Conservation (phyloP, 352 stramenopile genomes). For the Pythium plurisporium region DNA sequence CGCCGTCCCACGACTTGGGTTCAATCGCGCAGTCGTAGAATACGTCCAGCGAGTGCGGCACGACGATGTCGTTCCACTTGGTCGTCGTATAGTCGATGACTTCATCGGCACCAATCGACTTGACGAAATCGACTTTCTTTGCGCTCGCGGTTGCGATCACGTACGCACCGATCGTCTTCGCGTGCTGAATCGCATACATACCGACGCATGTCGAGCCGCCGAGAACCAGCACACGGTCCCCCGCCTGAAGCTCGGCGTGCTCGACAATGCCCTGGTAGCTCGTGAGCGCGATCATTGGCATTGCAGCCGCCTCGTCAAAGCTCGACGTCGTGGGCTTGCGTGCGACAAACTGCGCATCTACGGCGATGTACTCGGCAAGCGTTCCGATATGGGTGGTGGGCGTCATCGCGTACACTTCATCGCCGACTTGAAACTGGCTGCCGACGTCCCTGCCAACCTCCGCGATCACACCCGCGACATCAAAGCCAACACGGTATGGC, state of each 20-base stretch:
- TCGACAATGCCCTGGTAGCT: slow-evolving; percentile 32
- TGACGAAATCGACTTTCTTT: slow-evolving; percentile 32
- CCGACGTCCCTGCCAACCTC: slow-evolving; percentile 5
- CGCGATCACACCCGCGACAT: slow-evolving; percentile 5
- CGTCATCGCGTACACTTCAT: slow-evolving; percentile 19
- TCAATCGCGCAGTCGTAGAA: slow-evolving; percentile 26
- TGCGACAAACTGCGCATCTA: slow-evolving; percentile 24
- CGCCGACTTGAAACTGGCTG: slow-evolving; percentile 5
- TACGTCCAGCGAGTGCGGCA: slow-evolving; percentile 11
- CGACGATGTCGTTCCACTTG: slow-evolving; percentile 18
- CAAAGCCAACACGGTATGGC: slow-evolving; percentile 6
- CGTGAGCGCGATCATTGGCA: slow-evolving; percentile 25
- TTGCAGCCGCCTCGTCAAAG: slow-evolving; percentile 32
- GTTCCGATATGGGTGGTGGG: not conserved
- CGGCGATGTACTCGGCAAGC: slow-evolving; percentile 39
- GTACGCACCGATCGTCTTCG: slow-evolving; percentile 22
- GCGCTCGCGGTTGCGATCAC: slow-evolving; percentile 31
- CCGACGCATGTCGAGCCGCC: slow-evolving; percentile 16
- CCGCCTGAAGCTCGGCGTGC: slow-evolving; percentile 14
- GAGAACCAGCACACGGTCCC: slow-evolving; percentile 4
- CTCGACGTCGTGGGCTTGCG: slow-evolving; percentile 35
- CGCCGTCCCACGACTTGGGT: slow-evolving; percentile 27
- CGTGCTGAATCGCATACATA: slow-evolving; percentile 38
- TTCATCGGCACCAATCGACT: slow-evolving; percentile 34
- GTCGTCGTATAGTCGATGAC: slow-evolving; percentile 41